Conservation (phyloP, 140 eudicot genomes). For the Bidens hawaiensis region DNA sequence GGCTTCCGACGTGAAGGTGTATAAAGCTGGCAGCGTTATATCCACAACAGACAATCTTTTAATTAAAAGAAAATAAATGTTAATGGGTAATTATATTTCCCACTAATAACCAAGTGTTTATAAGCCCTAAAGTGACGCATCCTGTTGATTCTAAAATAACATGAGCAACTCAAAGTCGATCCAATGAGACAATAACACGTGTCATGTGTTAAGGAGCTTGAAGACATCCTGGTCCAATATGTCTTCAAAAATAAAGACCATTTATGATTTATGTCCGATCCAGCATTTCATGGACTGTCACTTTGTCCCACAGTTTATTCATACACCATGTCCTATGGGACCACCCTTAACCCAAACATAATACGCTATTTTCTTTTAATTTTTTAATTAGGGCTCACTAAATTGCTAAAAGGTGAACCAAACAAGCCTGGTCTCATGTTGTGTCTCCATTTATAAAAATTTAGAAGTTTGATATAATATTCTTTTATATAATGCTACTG, state of each 20-base stretch:
- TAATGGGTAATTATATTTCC: slow-evolving; percentile 31
- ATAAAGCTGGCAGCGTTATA: too few relatives aligned
- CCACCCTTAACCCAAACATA: slow-evolving; percentile 24
- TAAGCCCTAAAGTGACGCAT: slow-evolving; percentile 17
- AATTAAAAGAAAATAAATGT: not conserved
- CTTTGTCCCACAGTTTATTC: slow-evolving; percentile 31
- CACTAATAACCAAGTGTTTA: slow-evolving; percentile 22
- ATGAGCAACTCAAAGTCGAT: slow-evolving; percentile 10
- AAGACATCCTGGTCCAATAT: slow-evolving; percentile 26
- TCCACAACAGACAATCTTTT: too few relatives aligned
- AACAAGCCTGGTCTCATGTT: not conserved
- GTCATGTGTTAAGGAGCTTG: slow-evolving; percentile 11
- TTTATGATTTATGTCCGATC: slow-evolving; percentile 31
- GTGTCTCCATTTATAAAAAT: not conserved
- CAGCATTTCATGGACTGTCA: slow-evolving; percentile 39
- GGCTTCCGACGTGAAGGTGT: too few relatives aligned
- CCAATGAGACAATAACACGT: slow-evolving; percentile 17
- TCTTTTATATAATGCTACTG: too few relatives aligned
- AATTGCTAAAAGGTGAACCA: too few relatives aligned
- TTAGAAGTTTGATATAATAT: too few relatives aligned
- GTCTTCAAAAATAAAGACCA: slow-evolving; percentile 36
- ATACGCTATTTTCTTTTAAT: not conserved
- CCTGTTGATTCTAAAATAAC: slow-evolving; percentile 13
- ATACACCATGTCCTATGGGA: slow-evolving; percentile 18
- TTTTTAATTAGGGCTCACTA: not conserved